Evolutionary conservation across 495 filamentous ascomycete genomes (phyloP), one percentile per base, ranked within the genome.

Genomic region (Umbilicaria muhlenbergii): DNA sequence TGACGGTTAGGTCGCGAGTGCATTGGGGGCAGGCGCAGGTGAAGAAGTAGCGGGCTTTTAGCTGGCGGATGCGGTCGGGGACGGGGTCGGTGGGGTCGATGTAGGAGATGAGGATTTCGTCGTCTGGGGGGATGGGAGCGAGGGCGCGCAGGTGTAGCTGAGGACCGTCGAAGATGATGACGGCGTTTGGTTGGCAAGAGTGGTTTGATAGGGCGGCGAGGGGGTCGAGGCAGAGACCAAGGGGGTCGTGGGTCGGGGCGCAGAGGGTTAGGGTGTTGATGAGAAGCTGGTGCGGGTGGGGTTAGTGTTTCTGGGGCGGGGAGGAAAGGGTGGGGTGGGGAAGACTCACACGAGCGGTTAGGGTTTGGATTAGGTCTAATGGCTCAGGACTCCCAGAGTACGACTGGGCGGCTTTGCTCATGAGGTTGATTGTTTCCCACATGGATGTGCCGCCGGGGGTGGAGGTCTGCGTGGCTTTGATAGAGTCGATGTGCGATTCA

Each of bases 61-160:
- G 65, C 43, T 78, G 65, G 8, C 55, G 51, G 17, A 67, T 69
- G 2, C 75, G 71, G 7, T 58, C 55, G 3, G 54, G 34, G 10
- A 58, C 57, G 0, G 74, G 69, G 31, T 69, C 66, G 0, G 71
- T 79, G 15, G 63, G 62, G 55, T 85, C 81, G 43, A 79, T 61
- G 53, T 88, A 88, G 17, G 74, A 74, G 48, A 83, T 74, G 42
- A 71, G 73, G 34, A 87, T 62, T 55, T 88, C 80, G 12, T 74
- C 67, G 46, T 68, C 67, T 18, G 21, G 15, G 50, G 45, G 11
- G 32, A 42, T 3, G 14, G 47, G 3, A 32, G 42, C 16, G 16
- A 4, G 4, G 21, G 42, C 11, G 34, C 43, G 10, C 32, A 32
- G 15, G 47, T 10, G 7, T 3, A 28, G 49, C 5, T 60, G 53